phyloP scores from a whole-genome alignment of 176 grass and related monocot genomes.

The Musa troglodytarum region DNA sequence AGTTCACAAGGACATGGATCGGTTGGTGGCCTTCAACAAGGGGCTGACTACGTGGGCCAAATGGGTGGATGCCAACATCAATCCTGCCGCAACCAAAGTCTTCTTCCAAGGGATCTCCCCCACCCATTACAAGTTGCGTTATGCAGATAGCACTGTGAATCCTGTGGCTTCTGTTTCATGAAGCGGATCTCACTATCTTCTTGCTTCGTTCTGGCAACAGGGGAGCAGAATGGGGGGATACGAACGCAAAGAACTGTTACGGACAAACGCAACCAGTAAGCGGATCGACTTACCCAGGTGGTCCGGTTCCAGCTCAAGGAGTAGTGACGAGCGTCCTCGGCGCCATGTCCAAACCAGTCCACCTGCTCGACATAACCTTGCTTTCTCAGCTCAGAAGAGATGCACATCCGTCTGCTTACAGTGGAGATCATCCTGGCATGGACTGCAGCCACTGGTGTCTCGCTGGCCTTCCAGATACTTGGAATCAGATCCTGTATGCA shows the following conservation, averaged over 20 bases:
- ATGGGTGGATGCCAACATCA: constrained; percentile 69
- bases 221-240: constrained; percentile 57
- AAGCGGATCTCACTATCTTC: neutral
- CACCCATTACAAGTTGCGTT: constrained; percentile 58
- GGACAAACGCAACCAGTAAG: constrained; percentile 46
- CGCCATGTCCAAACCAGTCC: constrained; percentile 63
- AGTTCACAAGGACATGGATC: constrained; percentile 73
- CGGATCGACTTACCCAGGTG: constrained; percentile 51
- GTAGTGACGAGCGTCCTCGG: constrained; percentile 43
- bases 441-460: constrained; percentile 99
- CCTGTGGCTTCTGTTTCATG: neutral
- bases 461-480: constrained; percentile 77
- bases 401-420: constrained; percentile 71
- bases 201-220: constrained; percentile 14
- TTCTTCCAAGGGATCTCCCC: constrained; percentile 95
- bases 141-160: neutral
- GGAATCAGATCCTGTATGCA: constrained; percentile 91
- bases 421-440: constrained; percentile 61
- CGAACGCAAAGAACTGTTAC: constrained; percentile 34
- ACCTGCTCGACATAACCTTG: constrained; percentile 82
- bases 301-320: constrained; percentile 38
- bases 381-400: constrained; percentile 91
- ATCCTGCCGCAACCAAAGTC: constrained; percentile 55
- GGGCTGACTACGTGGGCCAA: constrained; percentile 80
- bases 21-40: constrained; percentile 75